Base-by-base conservation (phyloP, 208 protist species). In the Acanthamoeba sp. region DNA sequence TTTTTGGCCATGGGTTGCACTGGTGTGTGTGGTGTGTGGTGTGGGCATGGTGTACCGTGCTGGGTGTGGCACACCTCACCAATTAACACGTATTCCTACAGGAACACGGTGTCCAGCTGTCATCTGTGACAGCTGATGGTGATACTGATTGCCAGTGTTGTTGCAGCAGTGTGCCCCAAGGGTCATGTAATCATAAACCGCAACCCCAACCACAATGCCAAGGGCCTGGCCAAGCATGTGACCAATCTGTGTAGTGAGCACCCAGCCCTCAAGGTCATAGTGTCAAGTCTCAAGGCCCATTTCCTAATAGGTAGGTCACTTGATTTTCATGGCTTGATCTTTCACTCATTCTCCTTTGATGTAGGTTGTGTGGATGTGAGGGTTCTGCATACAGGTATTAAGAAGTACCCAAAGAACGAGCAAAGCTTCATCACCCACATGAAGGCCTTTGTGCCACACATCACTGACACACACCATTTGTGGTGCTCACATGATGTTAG, bases 201-300 rank as follows among this genome's bases (percentile, higher is more conserved):
- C 36, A 32, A 80, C 32, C 69, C 36, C 36, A 80, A 80, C 69
- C 69, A 80, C 59, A 29, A 69, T 27, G 59, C 59, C 59, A 69
- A 69, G n/a, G 38, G 69, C 36, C 24, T 80, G 9, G 4, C 38
- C 36, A 80, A 80, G 69, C 29, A 80, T 45, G 69, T 80, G 38
- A 45, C 38, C 36, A 45, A 10, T 42, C 27, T 80, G 69, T 48
- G 69, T 24, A 45, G 27, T 80, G 69, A 80, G 5, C 69, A 80
- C 32, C 69, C 36, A 16, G 69, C 29, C 32, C 38, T 38, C 36
- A 38, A 38, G 42, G 36, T 45, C 69, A 69, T 80, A 10, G 69
- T 38, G 9, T 5, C 69, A 29, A 45, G 29, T 38, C 69, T 80
- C 36, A 80, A 80, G 69, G 69, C 69, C 69, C 69, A 80, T 80